These are phyloP conservation scores for Boletus barrowsii DNA, from an alignment of 768 basidiomycete genomes.

Conservation along the genomic window DNA sequence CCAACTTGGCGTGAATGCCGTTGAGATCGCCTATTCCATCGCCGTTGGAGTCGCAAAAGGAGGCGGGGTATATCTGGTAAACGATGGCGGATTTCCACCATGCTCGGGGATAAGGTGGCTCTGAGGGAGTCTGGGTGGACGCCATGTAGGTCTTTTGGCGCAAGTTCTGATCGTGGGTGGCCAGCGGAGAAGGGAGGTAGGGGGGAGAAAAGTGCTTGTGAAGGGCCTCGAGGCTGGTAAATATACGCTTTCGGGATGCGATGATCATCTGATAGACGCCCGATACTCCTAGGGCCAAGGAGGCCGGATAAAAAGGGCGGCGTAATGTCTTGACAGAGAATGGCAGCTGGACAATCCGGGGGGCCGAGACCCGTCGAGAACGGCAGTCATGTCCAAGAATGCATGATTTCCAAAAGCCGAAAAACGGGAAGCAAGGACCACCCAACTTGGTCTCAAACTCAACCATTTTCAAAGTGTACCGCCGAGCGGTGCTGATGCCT, in stretches of 20 bases:
- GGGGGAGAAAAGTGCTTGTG: background rate
- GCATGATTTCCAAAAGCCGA: background rate
- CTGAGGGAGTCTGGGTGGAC: background rate
- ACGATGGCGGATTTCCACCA: slow-evolving; percentile 63
- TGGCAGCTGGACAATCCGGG: background rate
- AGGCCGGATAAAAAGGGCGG: background rate
- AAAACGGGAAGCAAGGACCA: too few species aligned
- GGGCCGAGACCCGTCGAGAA: background rate
- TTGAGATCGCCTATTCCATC: slow-evolving; percentile 69
- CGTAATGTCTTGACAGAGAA: background rate
- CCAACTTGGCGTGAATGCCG: slow-evolving; percentile 61
- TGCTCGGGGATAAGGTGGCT: slow-evolving; percentile 24
- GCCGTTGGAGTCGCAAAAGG: slow-evolving; percentile 69
- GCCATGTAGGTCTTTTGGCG: slow-evolving; percentile 6
- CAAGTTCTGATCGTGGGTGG: background rate
- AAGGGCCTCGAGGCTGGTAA: slow-evolving; percentile 19
- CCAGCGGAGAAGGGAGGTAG: slow-evolving; percentile 11
- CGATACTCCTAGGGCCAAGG: background rate
- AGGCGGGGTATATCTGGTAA: slow-evolving; percentile 71
- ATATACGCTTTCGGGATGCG: slow-evolving; percentile 4
- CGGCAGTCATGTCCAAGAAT: background rate
- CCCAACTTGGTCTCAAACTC: slow-evolving; percentile 17
- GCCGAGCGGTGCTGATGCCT: slow-evolving; percentile 19
- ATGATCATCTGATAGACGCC: slow-evolving; percentile 15
- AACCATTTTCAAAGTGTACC: slow-evolving; percentile 12